Evolutionary conservation across 2,329 filamentous ascomycete species (phyloP), one percentile per base, ranked within the genome.

Genomic region (Bipolaris bicolor): DNA sequence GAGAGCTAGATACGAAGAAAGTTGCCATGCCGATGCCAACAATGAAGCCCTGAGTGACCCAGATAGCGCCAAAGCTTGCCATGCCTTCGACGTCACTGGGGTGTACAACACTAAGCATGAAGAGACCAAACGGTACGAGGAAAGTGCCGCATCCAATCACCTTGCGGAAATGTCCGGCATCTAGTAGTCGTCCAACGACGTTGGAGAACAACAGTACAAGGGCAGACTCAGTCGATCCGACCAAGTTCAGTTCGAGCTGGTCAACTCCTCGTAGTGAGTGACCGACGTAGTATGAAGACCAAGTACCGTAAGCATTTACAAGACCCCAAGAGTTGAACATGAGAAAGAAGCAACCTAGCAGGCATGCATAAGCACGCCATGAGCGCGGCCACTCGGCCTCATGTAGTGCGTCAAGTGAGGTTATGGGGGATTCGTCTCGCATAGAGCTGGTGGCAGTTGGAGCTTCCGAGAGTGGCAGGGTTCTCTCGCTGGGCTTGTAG

Each of bases 311-410:
- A 5, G 80, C 77, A 58, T 82, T 82, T 31, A 82, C 79, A 1
- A 82, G 64, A 10, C 79, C 79, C 79, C 79, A 81, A 26, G 74
- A 77, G 62, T 80, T 80, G 68, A 80, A 81, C 81, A 83, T 83
- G 52, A 82, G 78, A 54, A 82, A 76, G 67, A 82, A 83, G 58
- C 81, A 80, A 22, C 77, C 80, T 4, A 80, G 62, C 53, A 82
- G 71, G 51, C 77, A 78, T 6, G 72, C 62, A 57, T 80, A 83
- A 13, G 81, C 76, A 57, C 76, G 70, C 78, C 78, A 81, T 43
- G 74, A 71, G 24, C 57, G 71, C 1, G 80, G 81, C 80, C 81
- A 82, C 45, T 73, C 73, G 5, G 74, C 74, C 52, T 79, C 76
- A 7, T 64, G 57, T 15, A 49, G 37, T 15, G 52, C 58, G 7